A percentile compares a stretch with the other conserved stretches of the same genome.
These are phyloP conservation scores for Hypoxylon lenormandii DNA, from an alignment of 495 filamentous ascomycete species.

Conservation along the genomic window DNA sequence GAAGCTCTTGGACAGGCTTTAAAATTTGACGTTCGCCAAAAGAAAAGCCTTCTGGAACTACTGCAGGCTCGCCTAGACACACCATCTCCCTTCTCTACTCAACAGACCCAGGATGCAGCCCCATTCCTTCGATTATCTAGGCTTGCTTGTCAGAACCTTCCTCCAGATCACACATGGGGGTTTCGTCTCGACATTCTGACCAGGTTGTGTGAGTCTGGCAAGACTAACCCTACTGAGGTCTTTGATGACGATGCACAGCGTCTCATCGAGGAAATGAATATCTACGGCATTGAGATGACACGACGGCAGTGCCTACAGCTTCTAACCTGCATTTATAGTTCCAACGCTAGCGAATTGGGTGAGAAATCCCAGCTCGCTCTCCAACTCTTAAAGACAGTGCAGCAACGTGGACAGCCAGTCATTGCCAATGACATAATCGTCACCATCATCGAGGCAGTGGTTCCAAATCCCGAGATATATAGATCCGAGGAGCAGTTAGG, in stretches of 20 bases:
- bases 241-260: constrained; percentile 11
- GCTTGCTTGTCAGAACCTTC: constrained; percentile 42
- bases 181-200: constrained; percentile 48
- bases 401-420: constrained; percentile 51
- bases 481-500: constrained; percentile 16
- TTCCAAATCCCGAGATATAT: too few species aligned
- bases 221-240: neutral
- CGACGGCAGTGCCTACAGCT: constrained; percentile 51
- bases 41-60: constrained; percentile 41
- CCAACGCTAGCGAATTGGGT: constrained; percentile 6
- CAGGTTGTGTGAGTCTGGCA: constrained; percentile 26
- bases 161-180: constrained; percentile 48
- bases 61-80: constrained; percentile 35
- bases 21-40: constrained; percentile 42
- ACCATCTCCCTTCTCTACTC: constrained; percentile 18
- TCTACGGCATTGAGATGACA: constrained; percentile 50
- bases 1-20: constrained; percentile 33
- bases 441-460: constrained; percentile 53
- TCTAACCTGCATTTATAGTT: constrained; percentile 51
- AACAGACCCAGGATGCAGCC: constrained; percentile 9
- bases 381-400: constrained; percentile 55
- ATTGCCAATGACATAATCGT: constrained; percentile 56
- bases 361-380: constrained; percentile 50
- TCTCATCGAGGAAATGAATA: constrained; percentile 47
- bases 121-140: constrained; percentile 46